Conservation (phyloP, 208 protist genomes). For the Angomonas deanei region DNA sequence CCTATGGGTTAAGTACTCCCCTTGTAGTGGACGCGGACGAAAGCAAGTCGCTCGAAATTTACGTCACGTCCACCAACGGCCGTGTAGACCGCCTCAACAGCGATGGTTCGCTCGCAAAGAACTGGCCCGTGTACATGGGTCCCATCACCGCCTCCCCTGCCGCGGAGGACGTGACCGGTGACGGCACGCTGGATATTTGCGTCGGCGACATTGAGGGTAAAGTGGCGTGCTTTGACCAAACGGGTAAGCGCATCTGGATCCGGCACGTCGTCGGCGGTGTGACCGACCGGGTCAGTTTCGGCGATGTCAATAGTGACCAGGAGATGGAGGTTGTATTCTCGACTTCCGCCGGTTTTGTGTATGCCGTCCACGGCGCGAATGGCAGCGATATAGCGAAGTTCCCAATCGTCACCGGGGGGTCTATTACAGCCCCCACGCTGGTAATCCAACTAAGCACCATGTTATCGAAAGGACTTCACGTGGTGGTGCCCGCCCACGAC, state of each 20-base stretch:
- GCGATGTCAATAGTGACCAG: constrained; percentile 89
- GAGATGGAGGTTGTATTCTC: constrained; percentile 80
- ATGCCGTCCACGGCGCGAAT: constrained; percentile 61
- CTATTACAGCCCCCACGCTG: constrained; percentile 66
- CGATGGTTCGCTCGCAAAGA: constrained; percentile 45
- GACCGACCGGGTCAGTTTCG: constrained; percentile 64
- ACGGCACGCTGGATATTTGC: constrained; percentile 86
- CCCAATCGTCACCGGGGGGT: constrained; percentile 66
- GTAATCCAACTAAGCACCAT: constrained; percentile 54
- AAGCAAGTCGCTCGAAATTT: constrained; percentile 49
- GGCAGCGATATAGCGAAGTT: constrained; percentile 57
- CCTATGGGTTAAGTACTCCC: constrained; percentile 73
- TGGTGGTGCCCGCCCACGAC: constrained; percentile 85
- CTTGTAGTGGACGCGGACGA: constrained; percentile 75
- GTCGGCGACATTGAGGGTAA: constrained; percentile 78
- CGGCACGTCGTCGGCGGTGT: constrained; percentile 50
- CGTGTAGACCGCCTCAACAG: constrained; percentile 39
- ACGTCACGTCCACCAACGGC: constrained; percentile 71
- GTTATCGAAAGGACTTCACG: constrained; percentile 36
- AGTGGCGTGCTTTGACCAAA: constrained; percentile 71
- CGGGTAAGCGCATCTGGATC: constrained; percentile 73
- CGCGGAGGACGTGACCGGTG: constrained; percentile 77
- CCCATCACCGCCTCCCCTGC: constrained; percentile 63
- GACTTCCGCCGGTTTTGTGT: constrained; percentile 76
- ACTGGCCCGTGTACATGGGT: constrained; percentile 69